Evolutionary conservation across 1,284 basidiomycete species (phyloP).

Genomic region (Naganishia sp.): DNA sequence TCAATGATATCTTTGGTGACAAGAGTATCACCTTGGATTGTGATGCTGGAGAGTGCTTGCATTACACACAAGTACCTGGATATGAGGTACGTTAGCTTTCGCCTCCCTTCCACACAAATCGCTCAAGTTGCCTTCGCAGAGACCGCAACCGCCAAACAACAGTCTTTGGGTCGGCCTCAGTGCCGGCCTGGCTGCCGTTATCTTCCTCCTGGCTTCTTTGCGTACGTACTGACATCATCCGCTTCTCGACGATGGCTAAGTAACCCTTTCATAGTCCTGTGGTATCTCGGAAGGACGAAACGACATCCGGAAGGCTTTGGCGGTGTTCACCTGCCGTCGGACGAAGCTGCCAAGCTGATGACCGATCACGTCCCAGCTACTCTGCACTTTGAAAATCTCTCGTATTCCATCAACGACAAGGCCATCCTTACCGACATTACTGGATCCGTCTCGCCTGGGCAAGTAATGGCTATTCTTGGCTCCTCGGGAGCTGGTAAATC

Average conservation of each 20-base stretch:
- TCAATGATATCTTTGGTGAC: conserved; percentile 91
- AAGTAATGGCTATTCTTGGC: conserved; percentile 92
- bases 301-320: conserved; percentile 65
- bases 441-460: conserved; percentile 80
- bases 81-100: conserved; percentile 64
- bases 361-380: conserved; percentile 89
- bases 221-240: conserved; percentile 60
- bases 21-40: conserved; percentile 83
- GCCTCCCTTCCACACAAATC: background rate
- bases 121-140: conserved; percentile 52
- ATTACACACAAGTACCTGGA: conserved; percentile 90
- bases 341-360: conserved; percentile 81
- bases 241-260: conserved; percentile 52
- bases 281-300: conserved; percentile 79
- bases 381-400: conserved; percentile 81
- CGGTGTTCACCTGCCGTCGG: conserved; percentile 75
- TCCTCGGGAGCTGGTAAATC: conserved; percentile 96
- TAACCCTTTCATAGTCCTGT: conserved; percentile 63
- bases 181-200: conserved; percentile 68
- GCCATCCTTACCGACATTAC: conserved; percentile 76
- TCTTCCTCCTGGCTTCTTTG: conserved; percentile 58
- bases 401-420: conserved; percentile 72
- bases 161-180: conserved; percentile 79
- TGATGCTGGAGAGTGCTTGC: conserved; percentile 87
- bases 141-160: conserved; percentile 76